Percentiles rank a stretch among this genome's conserved stretches.
phyloP scores from a whole-genome alignment of 176 grass and related monocot genomes.

The Rhynchospora pubera region DNA sequence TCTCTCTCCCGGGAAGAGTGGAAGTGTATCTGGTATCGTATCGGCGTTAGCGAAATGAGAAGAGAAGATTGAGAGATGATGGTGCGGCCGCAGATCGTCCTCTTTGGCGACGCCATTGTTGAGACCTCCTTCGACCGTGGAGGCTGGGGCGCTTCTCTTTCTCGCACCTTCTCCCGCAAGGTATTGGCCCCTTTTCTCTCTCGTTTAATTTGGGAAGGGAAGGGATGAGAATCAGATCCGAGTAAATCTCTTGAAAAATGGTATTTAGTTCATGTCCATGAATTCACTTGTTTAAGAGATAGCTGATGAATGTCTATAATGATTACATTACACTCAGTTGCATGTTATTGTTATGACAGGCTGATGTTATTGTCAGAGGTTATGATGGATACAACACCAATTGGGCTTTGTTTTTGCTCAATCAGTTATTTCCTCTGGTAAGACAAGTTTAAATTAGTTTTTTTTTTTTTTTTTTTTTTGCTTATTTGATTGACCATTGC shows the following conservation, averaged over 20 bases:
- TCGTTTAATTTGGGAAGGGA: background rate
- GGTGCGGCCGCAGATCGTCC: constrained; percentile 22
- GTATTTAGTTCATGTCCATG: background rate
- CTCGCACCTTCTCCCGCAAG: constrained; percentile 16
- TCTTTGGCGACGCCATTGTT: constrained; percentile 17
- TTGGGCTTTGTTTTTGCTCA: constrained; percentile 78
- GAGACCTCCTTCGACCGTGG: background rate
- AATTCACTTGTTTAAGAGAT: background rate
- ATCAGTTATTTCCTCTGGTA: constrained; percentile 71
- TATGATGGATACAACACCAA: constrained; percentile 87
- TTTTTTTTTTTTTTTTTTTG: too few species aligned
- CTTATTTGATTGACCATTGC: background rate
- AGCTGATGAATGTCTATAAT: background rate
- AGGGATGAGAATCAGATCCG: background rate
- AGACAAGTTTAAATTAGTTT: background rate
- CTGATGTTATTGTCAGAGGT: constrained; percentile 80
- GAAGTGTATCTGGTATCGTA: background rate
- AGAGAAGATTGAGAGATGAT: too few species aligned
- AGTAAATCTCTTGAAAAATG: background rate
- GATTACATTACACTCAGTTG: background rate
- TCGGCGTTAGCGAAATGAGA: background rate
- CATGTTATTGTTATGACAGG: constrained; percentile 28
- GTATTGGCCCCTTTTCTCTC: background rate
- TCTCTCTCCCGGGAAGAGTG: background rate
- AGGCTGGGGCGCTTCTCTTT: constrained; percentile 10